Evolutionary conservation across 805 yeast genomes (phyloP).

Genomic region (Hagleromyces aurorensis): DNA sequence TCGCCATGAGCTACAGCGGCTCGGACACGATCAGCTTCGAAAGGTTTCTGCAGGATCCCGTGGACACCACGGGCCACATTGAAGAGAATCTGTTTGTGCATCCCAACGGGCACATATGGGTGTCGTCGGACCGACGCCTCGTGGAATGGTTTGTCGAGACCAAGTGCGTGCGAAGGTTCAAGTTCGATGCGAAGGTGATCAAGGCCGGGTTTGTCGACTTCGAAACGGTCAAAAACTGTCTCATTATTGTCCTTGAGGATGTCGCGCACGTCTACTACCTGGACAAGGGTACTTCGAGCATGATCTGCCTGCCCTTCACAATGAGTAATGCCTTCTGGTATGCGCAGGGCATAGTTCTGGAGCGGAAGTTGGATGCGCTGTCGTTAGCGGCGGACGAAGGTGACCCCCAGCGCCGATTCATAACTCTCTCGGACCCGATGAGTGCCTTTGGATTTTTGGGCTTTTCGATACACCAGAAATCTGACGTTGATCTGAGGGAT

Average conservation of each 20-base stretch:
- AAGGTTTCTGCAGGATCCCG: neutral
- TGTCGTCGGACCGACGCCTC: slow-evolving; percentile 31
- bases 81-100: slow-evolving; percentile 1
- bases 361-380: slow-evolving; percentile 33
- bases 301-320: slow-evolving; percentile 62
- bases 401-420: slow-evolving; percentile 33
- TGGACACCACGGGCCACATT: neutral
- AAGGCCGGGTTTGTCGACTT: slow-evolving; percentile 58
- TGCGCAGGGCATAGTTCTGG: slow-evolving; percentile 60
- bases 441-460: slow-evolving; percentile 65
- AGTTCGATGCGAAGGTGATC: slow-evolving; percentile 41
- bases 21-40: neutral
- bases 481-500: slow-evolving; percentile 26
- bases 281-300: slow-evolving; percentile 48
- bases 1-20: neutral
- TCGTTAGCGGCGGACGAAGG: slow-evolving; percentile 2
- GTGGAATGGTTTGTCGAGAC: slow-evolving; percentile 33
- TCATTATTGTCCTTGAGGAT: slow-evolving; percentile 55
- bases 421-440: slow-evolving; percentile 68
- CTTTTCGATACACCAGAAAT: slow-evolving; percentile 51
- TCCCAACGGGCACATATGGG: slow-evolving; percentile 21
- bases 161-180: slow-evolving; percentile 30
- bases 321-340: slow-evolving; percentile 55
- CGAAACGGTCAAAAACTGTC: slow-evolving; percentile 28
- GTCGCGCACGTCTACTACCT: slow-evolving; percentile 53